phyloP scores from a whole-genome alignment of 768 basidiomycete species.

The Boletus rubropictus region DNA sequence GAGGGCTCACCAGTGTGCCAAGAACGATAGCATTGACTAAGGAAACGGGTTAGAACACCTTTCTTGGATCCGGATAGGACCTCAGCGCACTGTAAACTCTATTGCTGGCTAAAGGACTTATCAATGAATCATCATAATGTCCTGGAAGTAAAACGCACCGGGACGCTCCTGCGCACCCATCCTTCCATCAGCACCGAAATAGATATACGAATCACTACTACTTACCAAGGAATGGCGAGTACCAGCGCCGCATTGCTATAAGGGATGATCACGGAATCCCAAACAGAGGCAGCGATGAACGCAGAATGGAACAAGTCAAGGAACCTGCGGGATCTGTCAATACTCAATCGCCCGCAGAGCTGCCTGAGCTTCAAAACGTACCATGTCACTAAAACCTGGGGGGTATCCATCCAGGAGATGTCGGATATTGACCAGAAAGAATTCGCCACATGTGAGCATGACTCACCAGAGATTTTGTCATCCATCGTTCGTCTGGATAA shows the following conservation, averaged over 20 bases:
- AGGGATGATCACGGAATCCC: conserved; percentile 17
- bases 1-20: conserved; percentile 17
- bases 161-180: conserved; percentile 15
- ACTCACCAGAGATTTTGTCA: conserved; percentile 18
- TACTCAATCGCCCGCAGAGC: background rate
- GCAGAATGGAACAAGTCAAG: conserved; percentile 25
- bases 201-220: background rate
- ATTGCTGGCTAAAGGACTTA: conserved; percentile 12
- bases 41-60: background rate
- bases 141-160: conserved; percentile 10
- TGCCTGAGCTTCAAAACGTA: background rate
- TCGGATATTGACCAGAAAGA: background rate
- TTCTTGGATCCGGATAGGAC: background rate
- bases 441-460: background rate
- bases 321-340: conserved; percentile 8
- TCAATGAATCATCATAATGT: background rate
- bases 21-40: conserved; percentile 22
- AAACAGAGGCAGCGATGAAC: conserved; percentile 18
- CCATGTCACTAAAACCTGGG: conserved; percentile 21
- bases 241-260: conserved; percentile 11
- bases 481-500: conserved; percentile 13
- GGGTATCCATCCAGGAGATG: background rate
- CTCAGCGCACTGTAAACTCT: conserved; percentile 14
- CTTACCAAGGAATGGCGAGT: conserved; percentile 23
- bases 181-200: background rate